Percentiles rank a stretch among this genome's conserved stretches.
Conservation (phyloP, 257 asterid genomes). For the Solanum lycopersicoides region DNA sequence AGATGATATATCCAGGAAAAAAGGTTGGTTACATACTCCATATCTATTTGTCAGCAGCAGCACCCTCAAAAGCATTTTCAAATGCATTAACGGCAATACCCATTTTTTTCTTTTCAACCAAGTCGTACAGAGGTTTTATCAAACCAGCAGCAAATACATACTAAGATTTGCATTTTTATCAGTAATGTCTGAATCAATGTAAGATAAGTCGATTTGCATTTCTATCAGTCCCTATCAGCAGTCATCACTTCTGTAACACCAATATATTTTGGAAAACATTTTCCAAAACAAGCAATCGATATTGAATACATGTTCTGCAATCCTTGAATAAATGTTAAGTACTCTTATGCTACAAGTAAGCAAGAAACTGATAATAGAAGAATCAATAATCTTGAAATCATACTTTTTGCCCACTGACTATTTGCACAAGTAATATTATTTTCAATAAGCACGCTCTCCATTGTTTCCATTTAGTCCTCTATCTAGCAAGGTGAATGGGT, state of each 20-base stretch:
- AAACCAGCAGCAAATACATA: not conserved
- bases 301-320: too few species aligned
- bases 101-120: not conserved
- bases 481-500: too few species aligned
- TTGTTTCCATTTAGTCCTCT: too few species aligned
- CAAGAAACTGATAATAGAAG: too few species aligned
- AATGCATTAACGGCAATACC: not conserved
- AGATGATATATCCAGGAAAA: not conserved
- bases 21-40: not conserved
- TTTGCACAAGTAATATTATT: too few species aligned
- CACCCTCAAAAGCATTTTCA: too few species aligned
- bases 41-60: not conserved
- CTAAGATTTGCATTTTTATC: not conserved
- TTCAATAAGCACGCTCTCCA: too few species aligned
- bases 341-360: not conserved
- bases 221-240: not conserved
- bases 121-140: not conserved
- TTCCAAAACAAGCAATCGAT: too few species aligned
- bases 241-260: not conserved
- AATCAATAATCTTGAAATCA: too few species aligned
- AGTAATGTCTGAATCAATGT: not conserved
- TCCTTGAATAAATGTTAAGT: too few species aligned
- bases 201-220: not conserved
- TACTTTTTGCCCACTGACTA: too few species aligned
- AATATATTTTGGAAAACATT: not conserved